phyloP scores from a whole-genome alignment of 139 green algal genomes.

The Prasinococcaceae sp. region DNA sequence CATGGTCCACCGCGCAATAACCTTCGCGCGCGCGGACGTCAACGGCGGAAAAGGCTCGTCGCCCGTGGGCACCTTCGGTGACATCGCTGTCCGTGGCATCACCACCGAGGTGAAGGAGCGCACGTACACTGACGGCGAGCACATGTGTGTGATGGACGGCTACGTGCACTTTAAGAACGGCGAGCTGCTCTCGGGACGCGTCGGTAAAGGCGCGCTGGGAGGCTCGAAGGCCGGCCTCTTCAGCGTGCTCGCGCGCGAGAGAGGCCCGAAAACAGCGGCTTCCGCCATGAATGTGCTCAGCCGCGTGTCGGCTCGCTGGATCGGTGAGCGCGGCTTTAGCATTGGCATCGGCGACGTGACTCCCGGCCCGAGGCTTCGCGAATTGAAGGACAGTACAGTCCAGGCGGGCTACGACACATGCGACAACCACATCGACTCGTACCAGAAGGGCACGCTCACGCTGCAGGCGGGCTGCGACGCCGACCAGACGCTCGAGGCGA shows the following conservation, averaged over 20 bases:
- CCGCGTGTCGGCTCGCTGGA: conserved; percentile 76
- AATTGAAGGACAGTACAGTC: conserved; percentile 42
- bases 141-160: conserved; percentile 75
- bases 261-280: too few species aligned
- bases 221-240: conserved; percentile 86
- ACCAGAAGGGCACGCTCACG: conserved; percentile 47
- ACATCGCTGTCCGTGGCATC: conserved; percentile 57
- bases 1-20: conserved; percentile 42
- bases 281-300: conserved; percentile 72
- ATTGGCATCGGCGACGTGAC: conserved; percentile 95
- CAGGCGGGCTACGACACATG: conserved; percentile 52
- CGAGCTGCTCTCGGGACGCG: conserved; percentile 68
- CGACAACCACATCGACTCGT: conserved; percentile 48
- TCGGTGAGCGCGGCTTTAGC: conserved; percentile 82
- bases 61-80: too few species aligned
- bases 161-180: conserved; percentile 83
- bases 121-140: conserved; percentile 51
- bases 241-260: conserved; percentile 24
- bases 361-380: conserved; percentile 38
- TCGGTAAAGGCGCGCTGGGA: conserved; percentile 86
- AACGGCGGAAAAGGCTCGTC: too few species aligned
- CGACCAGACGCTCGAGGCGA: conserved; percentile 70
- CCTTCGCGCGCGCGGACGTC: too few species aligned
- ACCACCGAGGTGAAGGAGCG: conserved; percentile 81
- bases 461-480: conserved; percentile 72